phyloP scores from a whole-genome alignment of 1,284 basidiomycete genomes.

The Erythrobasidium hasegawianum region DNA sequence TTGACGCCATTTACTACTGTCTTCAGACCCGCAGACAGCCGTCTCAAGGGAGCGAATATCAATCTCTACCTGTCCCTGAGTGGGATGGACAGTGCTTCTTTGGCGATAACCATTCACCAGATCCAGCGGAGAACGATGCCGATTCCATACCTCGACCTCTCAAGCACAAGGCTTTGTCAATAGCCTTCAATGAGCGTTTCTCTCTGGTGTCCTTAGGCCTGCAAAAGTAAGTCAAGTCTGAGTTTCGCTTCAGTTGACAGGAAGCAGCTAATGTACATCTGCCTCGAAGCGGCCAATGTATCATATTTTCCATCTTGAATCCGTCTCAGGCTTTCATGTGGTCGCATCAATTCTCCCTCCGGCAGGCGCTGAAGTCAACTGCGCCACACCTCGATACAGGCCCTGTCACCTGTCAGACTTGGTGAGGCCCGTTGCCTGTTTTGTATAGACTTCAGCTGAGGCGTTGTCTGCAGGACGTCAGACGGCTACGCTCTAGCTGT shows the following conservation, averaged over 20 bases:
- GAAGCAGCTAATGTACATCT: neutral
- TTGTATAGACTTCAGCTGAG: too few species aligned
- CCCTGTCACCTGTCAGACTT: slow-evolving; percentile 70
- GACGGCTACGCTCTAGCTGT: slow-evolving; percentile 98
- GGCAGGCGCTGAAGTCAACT: slow-evolving; percentile 47
- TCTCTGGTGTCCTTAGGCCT: slow-evolving; percentile 81
- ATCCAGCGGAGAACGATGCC: slow-evolving; percentile 61
- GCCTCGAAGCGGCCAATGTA: slow-evolving; percentile 8
- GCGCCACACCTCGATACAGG: slow-evolving; percentile 56
- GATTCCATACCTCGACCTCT: slow-evolving; percentile 52
- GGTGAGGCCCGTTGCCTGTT: too few species aligned
- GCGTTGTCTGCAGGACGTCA: slow-evolving; percentile 62
- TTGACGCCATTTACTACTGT: too few species aligned
- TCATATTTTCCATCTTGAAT: slow-evolving; percentile 23
- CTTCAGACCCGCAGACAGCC: slow-evolving; percentile 1
- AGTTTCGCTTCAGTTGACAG: neutral
- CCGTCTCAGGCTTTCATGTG: slow-evolving; percentile 12
- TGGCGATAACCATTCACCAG: slow-evolving; percentile 64
- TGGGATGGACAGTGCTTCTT: slow-evolving; percentile 38
- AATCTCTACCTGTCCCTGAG: slow-evolving; percentile 21
- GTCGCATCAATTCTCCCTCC: slow-evolving; percentile 47
- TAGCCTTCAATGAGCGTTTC: slow-evolving; percentile 76
- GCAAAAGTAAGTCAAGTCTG: slow-evolving; percentile 56
- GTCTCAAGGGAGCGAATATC: neutral
- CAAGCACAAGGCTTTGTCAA: slow-evolving; percentile 52